Evolutionary conservation across 2,329 filamentous ascomycete genomes (phyloP).

Genomic region (Xylariales sp.): DNA sequence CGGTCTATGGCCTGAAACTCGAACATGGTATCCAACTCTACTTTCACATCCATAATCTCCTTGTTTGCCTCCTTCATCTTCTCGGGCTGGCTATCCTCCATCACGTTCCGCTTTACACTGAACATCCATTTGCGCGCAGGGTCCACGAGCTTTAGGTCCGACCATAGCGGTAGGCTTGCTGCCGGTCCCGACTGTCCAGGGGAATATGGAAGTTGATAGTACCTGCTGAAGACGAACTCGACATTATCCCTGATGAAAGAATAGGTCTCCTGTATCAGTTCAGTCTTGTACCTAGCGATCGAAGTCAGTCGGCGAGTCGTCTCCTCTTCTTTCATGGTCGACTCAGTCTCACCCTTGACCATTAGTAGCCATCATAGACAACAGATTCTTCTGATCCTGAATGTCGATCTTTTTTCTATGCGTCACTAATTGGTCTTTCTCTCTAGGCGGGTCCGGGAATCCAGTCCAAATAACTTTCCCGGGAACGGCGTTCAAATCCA

Average conservation of each 20-base stretch:
- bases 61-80: slow-evolving; percentile 51
- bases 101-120: slow-evolving; percentile 47
- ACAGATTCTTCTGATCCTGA: slow-evolving; percentile 45
- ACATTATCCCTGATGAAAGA: slow-evolving; percentile 49
- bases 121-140: slow-evolving; percentile 51
- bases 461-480: slow-evolving; percentile 56
- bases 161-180: slow-evolving; percentile 40
- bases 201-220: slow-evolving; percentile 32
- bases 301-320: background rate
- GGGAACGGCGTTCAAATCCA: slow-evolving; percentile 36
- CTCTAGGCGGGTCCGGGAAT: slow-evolving; percentile 43
- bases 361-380: slow-evolving; percentile 46
- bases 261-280: slow-evolving; percentile 49
- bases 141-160: slow-evolving; percentile 43
- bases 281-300: slow-evolving; percentile 42
- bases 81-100: slow-evolving; percentile 53
- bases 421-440: slow-evolving; percentile 28
- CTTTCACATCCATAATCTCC: slow-evolving; percentile 44
- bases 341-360: slow-evolving; percentile 39
- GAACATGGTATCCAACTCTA: slow-evolving; percentile 78
- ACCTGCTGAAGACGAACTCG: slow-evolving; percentile 48
- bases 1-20: slow-evolving; percentile 73
- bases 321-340: too few relatives aligned
- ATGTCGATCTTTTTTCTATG: slow-evolving; percentile 54
- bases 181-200: slow-evolving; percentile 23